These are phyloP conservation scores for Cutaneotrichosporon cavernicola DNA, from an alignment of 1,284 basidiomycete genomes.

Conservation along the genomic window DNA sequence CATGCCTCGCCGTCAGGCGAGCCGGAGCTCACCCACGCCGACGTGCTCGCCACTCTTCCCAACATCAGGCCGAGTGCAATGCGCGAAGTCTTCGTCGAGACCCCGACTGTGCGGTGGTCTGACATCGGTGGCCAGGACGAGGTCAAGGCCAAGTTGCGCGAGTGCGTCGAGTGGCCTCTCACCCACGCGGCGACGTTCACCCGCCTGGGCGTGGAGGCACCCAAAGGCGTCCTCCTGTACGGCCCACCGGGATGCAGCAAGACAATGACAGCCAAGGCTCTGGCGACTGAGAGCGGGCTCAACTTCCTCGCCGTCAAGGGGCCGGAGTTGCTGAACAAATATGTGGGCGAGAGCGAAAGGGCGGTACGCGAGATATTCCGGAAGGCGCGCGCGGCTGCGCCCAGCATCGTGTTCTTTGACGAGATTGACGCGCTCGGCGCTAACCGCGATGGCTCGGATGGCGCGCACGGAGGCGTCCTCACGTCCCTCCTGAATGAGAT, in stretches of 20 bases:
- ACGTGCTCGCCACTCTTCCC: conserved; percentile 72
- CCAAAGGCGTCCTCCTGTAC: conserved; percentile 87
- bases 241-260: conserved; percentile 98
- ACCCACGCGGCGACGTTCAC: conserved; percentile 79
- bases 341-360: conserved; percentile 93
- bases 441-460: conserved; percentile 66
- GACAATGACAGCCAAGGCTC: conserved; percentile 88
- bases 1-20: conserved; percentile 50
- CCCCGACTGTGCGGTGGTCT: conserved; percentile 75
- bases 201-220: conserved; percentile 82
- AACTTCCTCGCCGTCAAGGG: conserved; percentile 99
- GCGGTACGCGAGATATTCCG: conserved; percentile 92
- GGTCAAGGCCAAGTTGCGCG: conserved; percentile 77
- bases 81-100: conserved; percentile 87
- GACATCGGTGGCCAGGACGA: conserved; percentile 84
- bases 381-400: conserved; percentile 88
- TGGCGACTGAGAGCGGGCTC: conserved; percentile 90
- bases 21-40: conserved; percentile 61
- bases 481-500: conserved; percentile 95
- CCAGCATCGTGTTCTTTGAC: conserved; percentile 96
- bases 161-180: conserved; percentile 94
- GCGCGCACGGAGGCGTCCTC: conserved; percentile 75
- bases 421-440: conserved; percentile 94
- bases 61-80: conserved; percentile 87
- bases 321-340: conserved; percentile 95